Evolutionary conservation across 495 filamentous ascomycete species (phyloP).

Genomic region (Hypoxylon fuscum): DNA sequence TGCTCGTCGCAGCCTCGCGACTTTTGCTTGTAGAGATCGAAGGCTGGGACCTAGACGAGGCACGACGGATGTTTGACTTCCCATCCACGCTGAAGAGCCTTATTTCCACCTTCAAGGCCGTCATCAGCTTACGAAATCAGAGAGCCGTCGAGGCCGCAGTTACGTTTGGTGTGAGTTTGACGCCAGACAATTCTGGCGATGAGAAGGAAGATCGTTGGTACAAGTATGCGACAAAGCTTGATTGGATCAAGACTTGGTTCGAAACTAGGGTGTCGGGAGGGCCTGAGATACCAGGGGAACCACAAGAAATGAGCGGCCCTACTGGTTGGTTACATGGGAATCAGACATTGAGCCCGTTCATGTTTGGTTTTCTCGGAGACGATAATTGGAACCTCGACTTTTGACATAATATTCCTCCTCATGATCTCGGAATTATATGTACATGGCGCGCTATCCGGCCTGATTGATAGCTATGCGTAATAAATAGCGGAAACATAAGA

Average conservation of each 20-base stretch:
- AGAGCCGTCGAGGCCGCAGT: conserved; percentile 25
- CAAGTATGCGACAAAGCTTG: conserved; percentile 25
- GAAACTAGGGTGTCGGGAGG: conserved; percentile 9
- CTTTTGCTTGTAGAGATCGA: conserved; percentile 40
- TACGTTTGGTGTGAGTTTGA: conserved; percentile 4
- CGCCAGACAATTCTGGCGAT: conserved; percentile 26
- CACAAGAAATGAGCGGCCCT: not conserved
- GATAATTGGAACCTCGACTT: conserved; percentile 38
- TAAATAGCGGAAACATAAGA: too few relatives aligned
- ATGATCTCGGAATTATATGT: not conserved
- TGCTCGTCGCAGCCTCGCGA: conserved; percentile 39
- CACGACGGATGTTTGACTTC: conserved; percentile 36
- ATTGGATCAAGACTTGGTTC: conserved; percentile 38
- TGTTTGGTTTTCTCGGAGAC: conserved; percentile 33
- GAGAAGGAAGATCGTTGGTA: conserved; percentile 24
- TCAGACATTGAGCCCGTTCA: conserved; percentile 33
- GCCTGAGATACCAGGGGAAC: not conserved
- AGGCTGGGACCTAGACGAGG: conserved; percentile 40
- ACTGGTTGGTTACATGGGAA: conserved; percentile 19
- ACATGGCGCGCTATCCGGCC: too few relatives aligned
- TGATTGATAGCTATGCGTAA: too few relatives aligned
- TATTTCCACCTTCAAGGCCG: conserved; percentile 9
- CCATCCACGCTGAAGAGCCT: conserved; percentile 28
- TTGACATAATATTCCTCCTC: conserved; percentile 2
- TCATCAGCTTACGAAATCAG: conserved; percentile 11